Base-by-base conservation (phyloP, 2,329 filamentous ascomycete species). In the Verticillium isaacii region DNA sequence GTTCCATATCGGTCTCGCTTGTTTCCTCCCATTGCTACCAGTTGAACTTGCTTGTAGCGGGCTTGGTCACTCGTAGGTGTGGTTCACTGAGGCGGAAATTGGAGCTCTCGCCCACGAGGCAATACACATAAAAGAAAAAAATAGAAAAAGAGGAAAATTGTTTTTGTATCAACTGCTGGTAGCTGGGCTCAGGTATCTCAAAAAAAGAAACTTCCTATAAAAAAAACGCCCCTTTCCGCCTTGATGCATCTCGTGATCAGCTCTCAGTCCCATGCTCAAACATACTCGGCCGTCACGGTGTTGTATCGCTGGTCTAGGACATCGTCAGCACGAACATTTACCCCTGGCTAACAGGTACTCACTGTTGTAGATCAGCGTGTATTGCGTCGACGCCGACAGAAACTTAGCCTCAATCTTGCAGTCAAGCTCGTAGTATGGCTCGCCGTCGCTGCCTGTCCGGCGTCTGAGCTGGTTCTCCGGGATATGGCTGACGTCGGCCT, bases 321-420 rank as follows among this genome's bases (percentile, higher is more conserved):
- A 29, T 1, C n/a, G 62, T 72, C 62, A 74, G 68, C 32, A 58
- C 3, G 6, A 25, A 25, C 2, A 23, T 36, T 4, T 32, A 34
- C 15, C 1, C 5, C 8, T n/a, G 14, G 6, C 7, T 17, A 19
- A 25, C 64, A 52, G 23, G 23, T 5, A 52, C 75, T 66, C 66
- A 78, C 77, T 72, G 58, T 79, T 75, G 62, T 77, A 75, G 8
- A 80, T 68, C 36, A 81, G 68, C 5, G 78, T 79, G 64, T 80
- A 81, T 32, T 73, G 70, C 0, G 77, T 79, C 5, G 73, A 77
- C 0, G 75, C 76, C 1, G 77, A 79, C 7, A 74, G 71, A 64
- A 78, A 80, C 3, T 77, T 70, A 1, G 75, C 71, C 64, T 80
- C 77, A 17, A 81, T 75, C 61, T 75, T 71, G 64, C 71, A 77